A percentile compares a stretch with the other conserved stretches of the same genome.
These are phyloP conservation scores for Physcia stellaris DNA, from an alignment of 495 filamentous ascomycete species.

Conservation along the genomic window DNA sequence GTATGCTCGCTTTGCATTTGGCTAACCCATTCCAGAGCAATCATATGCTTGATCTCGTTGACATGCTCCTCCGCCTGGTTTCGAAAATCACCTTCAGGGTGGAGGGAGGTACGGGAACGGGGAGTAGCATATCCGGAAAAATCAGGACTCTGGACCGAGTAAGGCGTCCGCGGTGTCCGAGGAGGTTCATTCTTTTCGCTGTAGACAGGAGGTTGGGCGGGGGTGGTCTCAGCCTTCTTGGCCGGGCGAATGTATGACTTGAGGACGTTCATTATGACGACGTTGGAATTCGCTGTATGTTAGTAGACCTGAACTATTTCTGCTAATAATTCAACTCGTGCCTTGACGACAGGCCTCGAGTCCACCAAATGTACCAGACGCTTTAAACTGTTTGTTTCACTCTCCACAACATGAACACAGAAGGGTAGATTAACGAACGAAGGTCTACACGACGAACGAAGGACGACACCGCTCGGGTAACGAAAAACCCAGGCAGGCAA, in stretches of 20 bases:
- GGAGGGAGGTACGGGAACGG: background rate
- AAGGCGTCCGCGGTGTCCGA: background rate
- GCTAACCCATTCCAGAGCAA: constrained; percentile 49
- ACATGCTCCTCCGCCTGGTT: constrained; percentile 26
- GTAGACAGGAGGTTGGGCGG: constrained; percentile 1
- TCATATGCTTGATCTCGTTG: constrained; percentile 39
- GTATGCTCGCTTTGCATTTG: constrained; percentile 43
- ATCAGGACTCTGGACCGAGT: background rate
- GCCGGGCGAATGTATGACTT: constrained; percentile 13
- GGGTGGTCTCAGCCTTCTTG: background rate
- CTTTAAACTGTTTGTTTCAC: too few relatives aligned
- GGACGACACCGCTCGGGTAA: too few relatives aligned
- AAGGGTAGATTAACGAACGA: too few relatives aligned
- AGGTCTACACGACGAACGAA: too few relatives aligned
- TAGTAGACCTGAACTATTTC: too few relatives aligned
- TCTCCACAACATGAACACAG: too few relatives aligned
- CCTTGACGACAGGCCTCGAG: too few relatives aligned
- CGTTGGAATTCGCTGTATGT: background rate
- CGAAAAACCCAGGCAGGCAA: too few relatives aligned
- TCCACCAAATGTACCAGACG: too few relatives aligned
- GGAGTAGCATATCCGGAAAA: constrained; percentile 2
- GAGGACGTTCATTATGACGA: constrained; percentile 7
- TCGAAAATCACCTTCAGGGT: constrained; percentile 32
- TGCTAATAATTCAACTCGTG: too few relatives aligned
- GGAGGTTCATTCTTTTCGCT: constrained; percentile 1